Percentiles rank a stretch among this genome's conserved stretches.
Conservation (phyloP, 2,329 filamentous ascomycete species). For the Spiromastix sp. region DNA sequence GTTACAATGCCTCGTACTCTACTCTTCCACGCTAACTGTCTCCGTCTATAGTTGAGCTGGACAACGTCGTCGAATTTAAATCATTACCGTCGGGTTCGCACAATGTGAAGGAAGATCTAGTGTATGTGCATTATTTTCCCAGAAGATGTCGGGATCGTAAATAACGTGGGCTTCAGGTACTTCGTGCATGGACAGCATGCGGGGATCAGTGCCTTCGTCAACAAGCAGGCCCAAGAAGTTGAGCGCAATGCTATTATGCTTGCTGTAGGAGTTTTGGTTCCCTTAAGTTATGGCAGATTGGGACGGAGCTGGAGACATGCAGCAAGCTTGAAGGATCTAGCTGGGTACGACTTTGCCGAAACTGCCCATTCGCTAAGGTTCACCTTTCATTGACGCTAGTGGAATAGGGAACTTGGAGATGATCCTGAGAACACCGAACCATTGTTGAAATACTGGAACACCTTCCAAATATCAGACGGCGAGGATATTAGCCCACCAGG, state of each 20-base stretch:
- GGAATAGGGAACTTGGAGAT: slow-evolving; percentile 46
- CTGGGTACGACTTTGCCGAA: slow-evolving; percentile 42
- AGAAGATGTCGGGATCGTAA: too few relatives aligned
- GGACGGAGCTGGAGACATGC: slow-evolving; percentile 87
- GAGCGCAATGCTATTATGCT: slow-evolving; percentile 87
- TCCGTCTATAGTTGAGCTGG: slow-evolving; percentile 53
- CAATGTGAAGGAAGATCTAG: slow-evolving; percentile 72
- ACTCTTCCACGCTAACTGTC: slow-evolving; percentile 3
- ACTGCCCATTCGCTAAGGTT: slow-evolving; percentile 1
- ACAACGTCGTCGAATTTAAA: slow-evolving; percentile 90
- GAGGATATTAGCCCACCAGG: slow-evolving; percentile 30
- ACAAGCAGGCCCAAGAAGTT: slow-evolving; percentile 65
- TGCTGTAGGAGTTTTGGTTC: slow-evolving; percentile 79
- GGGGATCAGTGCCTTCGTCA: slow-evolving; percentile 85
- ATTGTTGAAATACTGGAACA: slow-evolving; percentile 74
- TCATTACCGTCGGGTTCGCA: slow-evolving; percentile 89
- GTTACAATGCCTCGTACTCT: slow-evolving; percentile 10
- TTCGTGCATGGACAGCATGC: slow-evolving; percentile 80
- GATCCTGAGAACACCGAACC: slow-evolving; percentile 52
- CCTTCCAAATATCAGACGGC: slow-evolving; percentile 25
- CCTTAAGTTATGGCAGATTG: slow-evolving; percentile 71
- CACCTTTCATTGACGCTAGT: background rate
- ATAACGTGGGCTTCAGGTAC: too few relatives aligned
- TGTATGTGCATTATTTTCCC: too few relatives aligned
- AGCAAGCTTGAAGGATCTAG: slow-evolving; percentile 61